Percentiles rank a stretch among this genome's conserved stretches.
Evolutionary conservation across 495 filamentous ascomycete species (phyloP).

Genomic region (Neohortaea acidophila): DNA sequence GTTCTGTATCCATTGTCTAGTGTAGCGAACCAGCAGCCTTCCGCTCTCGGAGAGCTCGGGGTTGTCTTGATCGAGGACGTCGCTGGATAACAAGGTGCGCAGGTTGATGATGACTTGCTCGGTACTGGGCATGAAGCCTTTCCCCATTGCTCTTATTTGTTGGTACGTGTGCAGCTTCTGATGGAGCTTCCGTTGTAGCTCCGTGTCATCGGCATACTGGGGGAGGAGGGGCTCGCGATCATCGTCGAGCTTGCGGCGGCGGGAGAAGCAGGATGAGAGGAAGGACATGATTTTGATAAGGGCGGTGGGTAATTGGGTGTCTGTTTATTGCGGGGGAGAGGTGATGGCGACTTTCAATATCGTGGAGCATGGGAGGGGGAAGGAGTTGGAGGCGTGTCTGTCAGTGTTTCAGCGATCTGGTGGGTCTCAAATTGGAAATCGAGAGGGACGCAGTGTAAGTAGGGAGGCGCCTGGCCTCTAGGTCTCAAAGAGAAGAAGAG

Average conservation of each 20-base stretch:
- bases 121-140: conserved; percentile 84
- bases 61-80: conserved; percentile 62
- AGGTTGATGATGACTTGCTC: conserved; percentile 73
- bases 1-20: conserved; percentile 52
- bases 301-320: background rate
- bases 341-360: no score
- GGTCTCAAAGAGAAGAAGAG: no score
- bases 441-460: no score
- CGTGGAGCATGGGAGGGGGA: no score
- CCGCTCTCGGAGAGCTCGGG: conserved; percentile 64
- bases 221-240: conserved; percentile 62
- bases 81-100: conserved; percentile 59
- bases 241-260: conserved; percentile 28
- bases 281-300: conserved; percentile 18
- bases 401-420: no score
- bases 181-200: conserved; percentile 58
- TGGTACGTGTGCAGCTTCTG: conserved; percentile 86
- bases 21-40: conserved; percentile 53
- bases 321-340: background rate
- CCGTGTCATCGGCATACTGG: conserved; percentile 70
- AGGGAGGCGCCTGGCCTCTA: no score
- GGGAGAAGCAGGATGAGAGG: conserved; percentile 41
- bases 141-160: conserved; percentile 67
- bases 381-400: no score
- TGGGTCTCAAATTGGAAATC: no score